phyloP scores from a whole-genome alignment of 163 green algal genomes.

The Coccomyxa subellipsoidea region DNA sequence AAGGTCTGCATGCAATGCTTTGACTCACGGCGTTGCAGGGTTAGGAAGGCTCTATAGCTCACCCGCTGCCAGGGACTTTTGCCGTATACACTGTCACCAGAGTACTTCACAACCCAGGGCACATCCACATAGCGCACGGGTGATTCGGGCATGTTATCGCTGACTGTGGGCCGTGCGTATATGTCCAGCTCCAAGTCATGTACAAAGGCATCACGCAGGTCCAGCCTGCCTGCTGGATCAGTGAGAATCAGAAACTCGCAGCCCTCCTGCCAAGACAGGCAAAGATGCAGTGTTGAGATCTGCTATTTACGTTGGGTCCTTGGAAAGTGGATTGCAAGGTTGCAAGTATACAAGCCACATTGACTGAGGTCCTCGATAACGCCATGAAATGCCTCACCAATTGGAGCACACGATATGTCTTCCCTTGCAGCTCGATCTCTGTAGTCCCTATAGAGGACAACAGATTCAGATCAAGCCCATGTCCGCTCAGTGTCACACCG shows the following conservation, averaged over 20 bases:
- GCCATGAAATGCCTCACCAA: not conserved
- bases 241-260: conserved; percentile 27
- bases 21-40: too few species aligned
- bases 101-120: conserved; percentile 2
- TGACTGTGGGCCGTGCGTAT: not conserved
- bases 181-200: conserved; percentile 6
- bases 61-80: not conserved
- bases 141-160: not conserved
- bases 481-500: too few species aligned
- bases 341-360: not conserved
- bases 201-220: conserved; percentile 30
- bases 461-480: not conserved
- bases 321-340: not conserved
- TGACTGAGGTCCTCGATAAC: not conserved
- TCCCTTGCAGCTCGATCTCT: not conserved
- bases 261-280: conserved; percentile 17
- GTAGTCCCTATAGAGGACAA: not conserved
- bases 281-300: not conserved
- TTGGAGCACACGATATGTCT: not conserved
- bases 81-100: not conserved
- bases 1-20: not conserved
- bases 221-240: conserved; percentile 22
- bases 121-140: not conserved
- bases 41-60: not conserved
- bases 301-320: not conserved